Percentiles rank a stretch among this genome's conserved stretches.
phyloP scores from a whole-genome alignment of 2,329 filamentous ascomycete genomes.

The Penicillium sp. region DNA sequence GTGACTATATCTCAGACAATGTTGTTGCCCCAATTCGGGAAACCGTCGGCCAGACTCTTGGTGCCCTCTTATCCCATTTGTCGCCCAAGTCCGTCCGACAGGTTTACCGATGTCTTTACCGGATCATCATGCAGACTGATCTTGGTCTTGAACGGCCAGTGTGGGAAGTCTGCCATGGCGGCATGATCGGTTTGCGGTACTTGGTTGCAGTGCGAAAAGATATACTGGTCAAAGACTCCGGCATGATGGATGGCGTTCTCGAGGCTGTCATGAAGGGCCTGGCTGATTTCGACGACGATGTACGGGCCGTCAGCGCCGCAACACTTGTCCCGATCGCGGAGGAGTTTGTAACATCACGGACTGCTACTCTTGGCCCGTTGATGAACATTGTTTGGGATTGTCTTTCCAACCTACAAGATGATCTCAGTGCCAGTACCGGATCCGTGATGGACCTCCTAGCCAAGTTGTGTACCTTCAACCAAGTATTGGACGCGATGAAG shows the following conservation, averaged over 20 bases:
- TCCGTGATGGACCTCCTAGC: conserved; percentile 98
- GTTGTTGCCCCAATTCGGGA: conserved; percentile 94
- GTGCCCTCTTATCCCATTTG: conserved; percentile 80
- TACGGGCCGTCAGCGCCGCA: conserved; percentile 93
- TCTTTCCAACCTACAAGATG: conserved; percentile 91
- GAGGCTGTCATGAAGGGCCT: conserved; percentile 91
- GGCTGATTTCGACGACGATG: conserved; percentile 86
- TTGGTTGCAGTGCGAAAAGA: conserved; percentile 93
- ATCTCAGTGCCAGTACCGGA: conserved; percentile 92
- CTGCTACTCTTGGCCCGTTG: conserved; percentile 68
- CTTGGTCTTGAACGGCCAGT: conserved; percentile 66
- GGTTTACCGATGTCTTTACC: conserved; percentile 77
- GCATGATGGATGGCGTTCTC: conserved; percentile 89
- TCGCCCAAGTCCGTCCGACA: conserved; percentile 71
- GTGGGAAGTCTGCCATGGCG: conserved; percentile 95
- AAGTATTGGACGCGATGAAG: conserved; percentile 93
- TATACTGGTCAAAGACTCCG: conserved; percentile 72
- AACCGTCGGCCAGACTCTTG: conserved; percentile 88
- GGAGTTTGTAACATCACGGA: conserved; percentile 84
- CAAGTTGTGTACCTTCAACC: conserved; percentile 87
- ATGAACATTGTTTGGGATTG: conserved; percentile 98
- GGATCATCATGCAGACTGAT: conserved; percentile 88
- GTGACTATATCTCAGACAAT: conserved; percentile 95
- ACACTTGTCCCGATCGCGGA: conserved; percentile 93
- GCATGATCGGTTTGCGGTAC: conserved; percentile 94